Conservation (phyloP, 2,329 filamentous ascomycete species). For the Cladophialophora yegresii region DNA sequence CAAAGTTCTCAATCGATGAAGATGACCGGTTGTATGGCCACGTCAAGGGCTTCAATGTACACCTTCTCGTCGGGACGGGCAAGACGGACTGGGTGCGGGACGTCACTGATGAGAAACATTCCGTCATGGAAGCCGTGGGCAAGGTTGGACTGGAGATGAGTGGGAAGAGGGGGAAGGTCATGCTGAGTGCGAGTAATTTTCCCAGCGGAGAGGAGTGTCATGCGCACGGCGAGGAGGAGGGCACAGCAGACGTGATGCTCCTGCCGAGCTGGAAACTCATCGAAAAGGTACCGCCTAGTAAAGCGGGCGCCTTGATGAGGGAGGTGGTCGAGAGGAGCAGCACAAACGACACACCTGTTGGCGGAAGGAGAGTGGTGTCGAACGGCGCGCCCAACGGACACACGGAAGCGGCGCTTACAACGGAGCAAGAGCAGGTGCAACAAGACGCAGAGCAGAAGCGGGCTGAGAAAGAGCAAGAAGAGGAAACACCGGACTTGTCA, state of each 20-base stretch:
- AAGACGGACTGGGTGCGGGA: slow-evolving; percentile 93
- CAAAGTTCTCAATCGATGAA: slow-evolving; percentile 71
- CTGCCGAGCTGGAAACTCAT: slow-evolving; percentile 35
- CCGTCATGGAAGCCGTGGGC: slow-evolving; percentile 75
- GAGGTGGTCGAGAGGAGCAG: slow-evolving; percentile 31
- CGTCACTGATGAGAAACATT: slow-evolving; percentile 83
- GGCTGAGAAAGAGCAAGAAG: slow-evolving; percentile 5
- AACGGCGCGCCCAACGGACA: slow-evolving; percentile 6
- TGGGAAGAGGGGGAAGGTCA: slow-evolving; percentile 32
- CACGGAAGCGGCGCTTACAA: not conserved
- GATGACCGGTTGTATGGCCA: slow-evolving; percentile 79
- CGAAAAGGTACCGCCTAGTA: slow-evolving; percentile 32
- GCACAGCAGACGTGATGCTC: slow-evolving; percentile 32
- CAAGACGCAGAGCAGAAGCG: slow-evolving; percentile 4
- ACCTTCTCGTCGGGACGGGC: slow-evolving; percentile 89
- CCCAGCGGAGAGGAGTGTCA: slow-evolving; percentile 25
- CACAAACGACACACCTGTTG: slow-evolving; percentile 26
- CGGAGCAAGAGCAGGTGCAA: not conserved
- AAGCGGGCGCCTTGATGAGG: slow-evolving; percentile 30
- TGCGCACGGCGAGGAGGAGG: slow-evolving; percentile 18
- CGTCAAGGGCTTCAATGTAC: slow-evolving; percentile 83
- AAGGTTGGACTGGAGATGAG: slow-evolving; percentile 43
- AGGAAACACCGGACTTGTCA: slow-evolving; percentile 14
- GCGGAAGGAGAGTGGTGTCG: not conserved
- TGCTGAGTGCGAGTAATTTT: slow-evolving; percentile 36